phyloP scores from a whole-genome alignment of 257 asterid species.

The Salvia splendens region DNA sequence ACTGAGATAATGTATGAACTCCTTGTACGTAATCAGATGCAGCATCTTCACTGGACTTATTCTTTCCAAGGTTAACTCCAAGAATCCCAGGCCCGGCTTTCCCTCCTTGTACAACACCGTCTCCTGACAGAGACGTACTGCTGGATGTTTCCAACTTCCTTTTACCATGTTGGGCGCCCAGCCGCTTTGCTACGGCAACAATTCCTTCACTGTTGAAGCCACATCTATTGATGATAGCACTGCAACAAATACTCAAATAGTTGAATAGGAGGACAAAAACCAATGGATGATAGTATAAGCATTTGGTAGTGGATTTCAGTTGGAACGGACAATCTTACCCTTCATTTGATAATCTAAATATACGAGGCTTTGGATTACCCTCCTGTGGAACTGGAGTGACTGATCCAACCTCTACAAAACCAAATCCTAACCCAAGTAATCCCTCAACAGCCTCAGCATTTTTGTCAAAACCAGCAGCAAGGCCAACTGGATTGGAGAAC shows the following conservation, averaged over 20 bases:
- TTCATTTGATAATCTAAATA: slow-evolving; percentile 75
- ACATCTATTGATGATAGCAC: slow-evolving; percentile 92
- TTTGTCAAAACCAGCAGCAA: slow-evolving; percentile 97
- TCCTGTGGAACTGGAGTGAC: slow-evolving; percentile 98
- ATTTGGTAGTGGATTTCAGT: neutral
- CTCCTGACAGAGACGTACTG: slow-evolving; percentile 64
- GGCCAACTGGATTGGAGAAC: slow-evolving; percentile 97
- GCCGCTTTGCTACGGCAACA: slow-evolving; percentile 90
- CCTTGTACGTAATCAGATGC: slow-evolving; percentile 98
- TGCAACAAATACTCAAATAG: slow-evolving; percentile 44
- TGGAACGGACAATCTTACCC: slow-evolving; percentile 52
- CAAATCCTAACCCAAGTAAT: slow-evolving; percentile 89
- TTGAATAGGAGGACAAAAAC: slow-evolving; percentile 4
- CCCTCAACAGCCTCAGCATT: slow-evolving; percentile 99
- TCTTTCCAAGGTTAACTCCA: slow-evolving; percentile 97
- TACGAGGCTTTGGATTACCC: slow-evolving; percentile 98
- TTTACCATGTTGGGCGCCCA: slow-evolving; percentile 98
- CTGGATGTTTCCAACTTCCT: slow-evolving; percentile 85
- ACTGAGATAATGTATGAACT: slow-evolving; percentile 94
- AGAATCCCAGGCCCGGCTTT: slow-evolving; percentile 99
- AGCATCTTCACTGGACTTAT: slow-evolving; percentile 96
- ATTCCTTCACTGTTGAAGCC: slow-evolving; percentile 99
- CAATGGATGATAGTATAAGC: neutral
- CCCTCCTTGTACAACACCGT: slow-evolving; percentile 85
- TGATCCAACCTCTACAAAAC: slow-evolving; percentile 98